phyloP scores from a whole-genome alignment of 2,329 filamentous ascomycete genomes.

The Cytospora leucostoma region DNA sequence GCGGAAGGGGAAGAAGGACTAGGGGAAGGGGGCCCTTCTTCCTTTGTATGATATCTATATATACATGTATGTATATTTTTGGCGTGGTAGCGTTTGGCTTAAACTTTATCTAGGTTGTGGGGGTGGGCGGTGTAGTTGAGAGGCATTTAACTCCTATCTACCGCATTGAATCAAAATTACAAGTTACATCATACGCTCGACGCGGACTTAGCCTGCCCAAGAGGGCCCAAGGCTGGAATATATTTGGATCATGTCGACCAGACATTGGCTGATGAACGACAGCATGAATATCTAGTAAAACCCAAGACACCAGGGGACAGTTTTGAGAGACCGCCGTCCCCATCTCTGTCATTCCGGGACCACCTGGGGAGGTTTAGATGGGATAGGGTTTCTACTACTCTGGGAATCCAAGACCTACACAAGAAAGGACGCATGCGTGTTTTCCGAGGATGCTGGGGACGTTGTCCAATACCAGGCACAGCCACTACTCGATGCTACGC shows the following conservation, averaged over 20 bases:
- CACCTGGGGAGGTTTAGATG: too few species aligned
- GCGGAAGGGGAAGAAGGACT: slow-evolving; percentile 23
- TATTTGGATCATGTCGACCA: background rate
- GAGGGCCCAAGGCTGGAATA: background rate
- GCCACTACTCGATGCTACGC: too few species aligned
- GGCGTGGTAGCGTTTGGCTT: background rate
- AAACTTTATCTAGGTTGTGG: background rate
- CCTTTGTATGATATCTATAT: background rate
- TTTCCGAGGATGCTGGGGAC: too few species aligned
- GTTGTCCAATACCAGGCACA: too few species aligned
- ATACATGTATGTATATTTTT: too few species aligned
- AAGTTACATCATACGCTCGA: background rate
- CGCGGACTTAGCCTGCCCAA: background rate
- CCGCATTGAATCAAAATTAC: background rate
- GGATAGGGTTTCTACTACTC: too few species aligned
- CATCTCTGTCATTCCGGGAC: too few species aligned
- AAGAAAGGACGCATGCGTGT: too few species aligned
- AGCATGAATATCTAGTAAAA: background rate
- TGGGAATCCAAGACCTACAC: too few species aligned
- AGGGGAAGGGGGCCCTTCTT: background rate
- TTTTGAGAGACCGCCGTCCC: too few species aligned
- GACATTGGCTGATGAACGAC: background rate
- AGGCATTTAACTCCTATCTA: background rate
- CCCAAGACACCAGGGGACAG: background rate
- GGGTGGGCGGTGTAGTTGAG: background rate